These are phyloP conservation scores for Tricharina praecox DNA, from an alignment of 495 filamentous ascomycete species.

Conservation along the genomic window DNA sequence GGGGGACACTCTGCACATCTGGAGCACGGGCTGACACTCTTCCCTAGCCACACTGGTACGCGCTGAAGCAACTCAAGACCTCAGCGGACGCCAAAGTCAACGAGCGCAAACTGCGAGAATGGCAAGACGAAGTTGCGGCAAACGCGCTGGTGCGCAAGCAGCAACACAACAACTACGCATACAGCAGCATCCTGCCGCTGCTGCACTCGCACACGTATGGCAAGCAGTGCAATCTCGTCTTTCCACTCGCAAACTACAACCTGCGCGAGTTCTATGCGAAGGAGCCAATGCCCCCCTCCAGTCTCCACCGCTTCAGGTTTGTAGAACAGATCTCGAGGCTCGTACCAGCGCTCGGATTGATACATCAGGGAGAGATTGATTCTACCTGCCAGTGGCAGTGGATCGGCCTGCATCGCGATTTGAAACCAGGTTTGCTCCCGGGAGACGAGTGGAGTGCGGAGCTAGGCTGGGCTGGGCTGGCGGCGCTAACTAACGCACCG, in stretches of 20 bases:
- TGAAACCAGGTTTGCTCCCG: too few species aligned
- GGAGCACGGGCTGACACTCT: neutral
- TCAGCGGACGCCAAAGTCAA: conserved; percentile 4
- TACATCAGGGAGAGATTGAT: neutral
- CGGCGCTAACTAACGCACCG: too few species aligned
- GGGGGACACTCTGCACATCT: conserved; percentile 8
- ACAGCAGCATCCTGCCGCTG: conserved; percentile 15
- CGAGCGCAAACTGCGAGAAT: conserved; percentile 11
- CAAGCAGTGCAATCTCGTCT: conserved; percentile 12
- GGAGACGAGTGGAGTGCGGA: too few species aligned
- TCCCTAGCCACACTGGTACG: conserved; percentile 8
- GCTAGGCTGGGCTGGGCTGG: too few species aligned
- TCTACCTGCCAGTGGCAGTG: neutral
- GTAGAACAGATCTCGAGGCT: neutral
- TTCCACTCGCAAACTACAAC: conserved; percentile 17
- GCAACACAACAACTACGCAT: conserved; percentile 13
- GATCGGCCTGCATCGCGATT: conserved; percentile 18
- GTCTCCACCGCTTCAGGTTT: neutral
- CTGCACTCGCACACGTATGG: conserved; percentile 14
- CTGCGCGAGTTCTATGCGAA: conserved; percentile 11
- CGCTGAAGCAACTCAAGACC: conserved; percentile 12
- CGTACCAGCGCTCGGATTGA: neutral
- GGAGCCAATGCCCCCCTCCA: neutral
- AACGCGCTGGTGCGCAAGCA: neutral
- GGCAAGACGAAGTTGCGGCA: conserved; percentile 9